Percentiles rank a stretch among this genome's conserved stretches.
Conservation (phyloP, 441 rosid genomes). For the Adansonia rubrostipa region DNA sequence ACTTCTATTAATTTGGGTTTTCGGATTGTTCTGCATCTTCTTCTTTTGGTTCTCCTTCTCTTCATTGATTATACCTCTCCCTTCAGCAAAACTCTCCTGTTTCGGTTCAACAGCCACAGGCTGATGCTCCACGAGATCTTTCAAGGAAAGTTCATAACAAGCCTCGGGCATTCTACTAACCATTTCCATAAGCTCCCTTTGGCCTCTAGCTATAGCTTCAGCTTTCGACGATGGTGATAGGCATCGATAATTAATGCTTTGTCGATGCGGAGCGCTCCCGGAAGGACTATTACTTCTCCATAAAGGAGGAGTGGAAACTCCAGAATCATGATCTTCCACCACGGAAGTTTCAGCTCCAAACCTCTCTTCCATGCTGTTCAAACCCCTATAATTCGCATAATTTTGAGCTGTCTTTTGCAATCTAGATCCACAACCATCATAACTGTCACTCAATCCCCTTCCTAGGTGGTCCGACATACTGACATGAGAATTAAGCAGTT, state of each 20-base stretch:
- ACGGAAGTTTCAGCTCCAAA: slow-evolving; percentile 10
- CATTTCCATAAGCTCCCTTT: slow-evolving; percentile 90
- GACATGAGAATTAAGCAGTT: slow-evolving; percentile 25
- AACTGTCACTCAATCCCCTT: slow-evolving; percentile 7
- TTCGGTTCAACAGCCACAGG: slow-evolving; percentile 33
- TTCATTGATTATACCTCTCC: slow-evolving; percentile 32
- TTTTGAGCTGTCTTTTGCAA: slow-evolving; percentile 22
- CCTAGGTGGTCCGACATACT: slow-evolving; percentile 29
- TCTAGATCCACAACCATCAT: slow-evolving; percentile 13
- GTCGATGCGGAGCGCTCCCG: slow-evolving; percentile 42
- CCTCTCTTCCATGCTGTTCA: slow-evolving; percentile 9
- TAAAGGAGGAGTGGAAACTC: slow-evolving; percentile 60
- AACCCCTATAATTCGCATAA: slow-evolving; percentile 24
- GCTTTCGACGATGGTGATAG: slow-evolving; percentile 71
- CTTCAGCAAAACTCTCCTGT: slow-evolving; percentile 33
- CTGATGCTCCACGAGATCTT: slow-evolving; percentile 68
- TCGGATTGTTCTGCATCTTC: slow-evolving; percentile 35
- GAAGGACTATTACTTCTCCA: slow-evolving; percentile 60
- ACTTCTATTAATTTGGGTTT: slow-evolving; percentile 35
- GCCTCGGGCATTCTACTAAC: slow-evolving; percentile 85
- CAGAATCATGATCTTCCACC: slow-evolving; percentile 42
- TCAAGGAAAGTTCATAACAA: slow-evolving; percentile 81
- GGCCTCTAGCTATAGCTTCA: slow-evolving; percentile 79
- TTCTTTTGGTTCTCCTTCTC: slow-evolving; percentile 22
- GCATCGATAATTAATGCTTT: slow-evolving; percentile 41